phyloP scores from a whole-genome alignment of 768 basidiomycete genomes.

The Leccinum rimulosum region DNA sequence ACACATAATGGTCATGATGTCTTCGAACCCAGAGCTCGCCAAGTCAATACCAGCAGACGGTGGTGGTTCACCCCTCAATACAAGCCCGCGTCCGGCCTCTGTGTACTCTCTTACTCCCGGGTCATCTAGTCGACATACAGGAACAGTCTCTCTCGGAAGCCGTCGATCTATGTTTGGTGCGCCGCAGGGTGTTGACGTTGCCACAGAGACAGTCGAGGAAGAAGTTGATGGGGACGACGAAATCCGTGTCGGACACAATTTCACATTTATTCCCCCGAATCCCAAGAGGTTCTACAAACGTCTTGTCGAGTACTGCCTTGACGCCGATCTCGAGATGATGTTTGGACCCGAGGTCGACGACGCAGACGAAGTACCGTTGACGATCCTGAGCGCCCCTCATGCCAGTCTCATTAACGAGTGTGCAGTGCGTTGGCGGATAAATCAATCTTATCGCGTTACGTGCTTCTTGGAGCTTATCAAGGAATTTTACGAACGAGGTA shows the following conservation, averaged over 20 bases:
- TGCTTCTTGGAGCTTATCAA: constrained; percentile 86
- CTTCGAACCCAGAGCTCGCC: constrained; percentile 82
- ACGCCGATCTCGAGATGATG: constrained; percentile 86
- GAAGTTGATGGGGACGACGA: constrained; percentile 63
- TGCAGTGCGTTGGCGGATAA: constrained; percentile 86
- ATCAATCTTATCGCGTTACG: constrained; percentile 69
- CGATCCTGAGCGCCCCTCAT: constrained; percentile 79
- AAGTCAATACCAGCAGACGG: constrained; percentile 66
- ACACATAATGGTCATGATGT: constrained; percentile 82
- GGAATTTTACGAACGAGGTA: constrained; percentile 82
- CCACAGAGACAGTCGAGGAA: constrained; percentile 35
- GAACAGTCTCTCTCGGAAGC: constrained; percentile 64
- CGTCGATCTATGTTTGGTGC: constrained; percentile 55
- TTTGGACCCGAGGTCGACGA: constrained; percentile 87
- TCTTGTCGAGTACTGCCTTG: constrained; percentile 78
- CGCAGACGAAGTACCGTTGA: constrained; percentile 92
- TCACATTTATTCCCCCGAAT: constrained; percentile 89
- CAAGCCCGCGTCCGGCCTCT: constrained; percentile 52
- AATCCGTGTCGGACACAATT: constrained; percentile 68
- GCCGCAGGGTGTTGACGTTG: constrained; percentile 26
- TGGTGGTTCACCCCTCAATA: constrained; percentile 15
- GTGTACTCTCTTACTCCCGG: constrained; percentile 45
- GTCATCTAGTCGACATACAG: constrained; percentile 47
- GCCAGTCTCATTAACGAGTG: constrained; percentile 85
- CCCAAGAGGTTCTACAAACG: constrained; percentile 83